Percentiles rank a stretch among this genome's conserved stretches.
phyloP scores from a whole-genome alignment of 257 asterid species.

The Capsicum pubescens region DNA sequence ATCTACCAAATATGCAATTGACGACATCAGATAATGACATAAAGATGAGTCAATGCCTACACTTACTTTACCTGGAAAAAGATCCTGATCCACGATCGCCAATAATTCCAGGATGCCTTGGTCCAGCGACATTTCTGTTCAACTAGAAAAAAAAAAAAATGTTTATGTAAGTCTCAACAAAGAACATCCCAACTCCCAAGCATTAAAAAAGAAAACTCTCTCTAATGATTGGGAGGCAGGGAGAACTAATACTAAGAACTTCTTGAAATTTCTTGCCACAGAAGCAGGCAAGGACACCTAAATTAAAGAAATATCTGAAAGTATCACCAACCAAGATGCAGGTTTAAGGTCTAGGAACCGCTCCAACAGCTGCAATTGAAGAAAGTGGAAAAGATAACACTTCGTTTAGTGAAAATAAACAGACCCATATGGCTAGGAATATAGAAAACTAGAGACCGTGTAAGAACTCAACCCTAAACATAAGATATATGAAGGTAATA shows the following conservation, averaged over 20 bases:
- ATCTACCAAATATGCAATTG: background rate
- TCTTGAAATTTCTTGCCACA: background rate
- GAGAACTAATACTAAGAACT: background rate
- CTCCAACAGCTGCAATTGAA: background rate
- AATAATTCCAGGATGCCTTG: slow-evolving; percentile 89
- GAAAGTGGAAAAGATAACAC: background rate
- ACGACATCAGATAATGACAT: background rate
- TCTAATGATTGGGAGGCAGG: background rate
- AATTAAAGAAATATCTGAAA: background rate
- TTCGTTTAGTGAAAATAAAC: background rate
- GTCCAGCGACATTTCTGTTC: slow-evolving; percentile 84
- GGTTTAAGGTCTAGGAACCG: background rate
- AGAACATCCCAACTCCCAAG: slow-evolving; percentile 3
- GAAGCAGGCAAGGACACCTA: background rate
- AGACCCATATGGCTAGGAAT: slow-evolving; percentile 1
- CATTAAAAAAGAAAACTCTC: background rate
- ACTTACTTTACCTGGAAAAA: slow-evolving; percentile 95
- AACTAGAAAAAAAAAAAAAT: slow-evolving; percentile 50
- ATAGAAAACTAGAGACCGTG: background rate
- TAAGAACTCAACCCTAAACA: background rate
- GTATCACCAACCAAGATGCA: background rate
- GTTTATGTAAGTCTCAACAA: background rate
- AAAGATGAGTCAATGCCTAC: slow-evolving; percentile 2
- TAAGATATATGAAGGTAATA: background rate
- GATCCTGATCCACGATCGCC: slow-evolving; percentile 98